phyloP scores from a whole-genome alignment of 208 protist genomes.

The Acanthamoeba royreba region DNA sequence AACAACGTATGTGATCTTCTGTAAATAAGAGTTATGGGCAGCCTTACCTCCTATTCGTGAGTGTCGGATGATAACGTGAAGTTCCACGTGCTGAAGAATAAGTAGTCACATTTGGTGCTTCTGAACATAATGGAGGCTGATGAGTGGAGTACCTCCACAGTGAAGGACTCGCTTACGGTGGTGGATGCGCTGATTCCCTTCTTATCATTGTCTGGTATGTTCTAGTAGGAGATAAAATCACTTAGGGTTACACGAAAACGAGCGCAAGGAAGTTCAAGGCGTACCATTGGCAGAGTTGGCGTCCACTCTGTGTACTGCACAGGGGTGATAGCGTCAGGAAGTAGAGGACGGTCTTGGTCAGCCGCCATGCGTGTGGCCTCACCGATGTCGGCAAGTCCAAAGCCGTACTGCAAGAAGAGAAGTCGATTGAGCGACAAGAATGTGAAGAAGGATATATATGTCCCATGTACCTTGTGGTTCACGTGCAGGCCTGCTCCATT shows the following conservation, averaged over 20 bases:
- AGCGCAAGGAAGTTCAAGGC: too few species aligned
- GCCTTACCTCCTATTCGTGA: background rate
- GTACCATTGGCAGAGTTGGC: too few species aligned
- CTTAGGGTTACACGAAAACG: too few species aligned
- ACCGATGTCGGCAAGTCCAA: background rate
- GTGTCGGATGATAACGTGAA: background rate
- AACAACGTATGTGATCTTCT: background rate
- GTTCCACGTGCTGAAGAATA: background rate
- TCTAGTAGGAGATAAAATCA: background rate
- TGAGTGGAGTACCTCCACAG: background rate
- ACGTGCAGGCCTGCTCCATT: background rate
- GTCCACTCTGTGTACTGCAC: background rate
- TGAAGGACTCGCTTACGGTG: background rate
- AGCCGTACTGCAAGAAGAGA: background rate
- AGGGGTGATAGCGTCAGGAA: background rate
- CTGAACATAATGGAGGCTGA: background rate
- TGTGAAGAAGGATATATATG: too few species aligned
- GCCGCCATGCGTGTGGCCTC: background rate
- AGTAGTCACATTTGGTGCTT: too few species aligned
- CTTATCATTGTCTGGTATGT: background rate
- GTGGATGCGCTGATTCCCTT: background rate
- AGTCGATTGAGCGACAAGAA: too few species aligned
- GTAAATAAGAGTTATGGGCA: background rate
- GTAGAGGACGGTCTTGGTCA: background rate
- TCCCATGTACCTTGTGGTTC: background rate